Base-by-base conservation (phyloP, 345 rosid genomes). In the Linum usitatissimum region DNA sequence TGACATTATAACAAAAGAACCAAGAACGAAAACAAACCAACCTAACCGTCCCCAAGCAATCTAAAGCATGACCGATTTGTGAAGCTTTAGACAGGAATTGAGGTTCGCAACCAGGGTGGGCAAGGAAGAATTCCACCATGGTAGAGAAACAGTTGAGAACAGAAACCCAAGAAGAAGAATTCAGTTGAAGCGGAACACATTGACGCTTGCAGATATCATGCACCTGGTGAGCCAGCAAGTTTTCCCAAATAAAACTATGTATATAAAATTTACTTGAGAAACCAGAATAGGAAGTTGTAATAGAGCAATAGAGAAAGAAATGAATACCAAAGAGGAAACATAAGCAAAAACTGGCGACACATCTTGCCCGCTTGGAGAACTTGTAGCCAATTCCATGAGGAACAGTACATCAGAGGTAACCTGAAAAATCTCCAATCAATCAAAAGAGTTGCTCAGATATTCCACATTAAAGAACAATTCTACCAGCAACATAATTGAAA, bases 21-120 rank as follows among this genome's bases (percentile, higher is more conserved):
- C 38, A 34, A 1, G 38, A 34, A 34, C 38, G 38, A 57, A 20
- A 28, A 18, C 23, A 15, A 61, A 61, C 51, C 51, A 61, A 92
- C 96, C 96, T 92, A 49, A 83, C 55, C 71, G 83, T 85, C 70
- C 83, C 86, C 55, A 89, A 72, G 77, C 86, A 88, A 40, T 80
- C 80, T 56, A 86, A 60, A 66, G 80, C 81, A 18, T 87, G 78
- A 71, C 67, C 68, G 62, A 75, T 66, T 58, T 71, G 69, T 54
- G 73, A 67, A 48, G 80, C 66, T 72, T 66, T 72, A 28, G 79
- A 71, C 18, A 79, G 60, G 66, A 55, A 39, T 21, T 60, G 64
- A 51, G 84, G 73, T 64, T 55, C 64, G 61, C 39, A 21, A 15
- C 64, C 73, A 49, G 69, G 70, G 30, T 76, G 74, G 65, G 77